These are phyloP conservation scores for Truncatella angustata DNA, from an alignment of 2,329 filamentous ascomycete genomes.

Conservation along the genomic window DNA sequence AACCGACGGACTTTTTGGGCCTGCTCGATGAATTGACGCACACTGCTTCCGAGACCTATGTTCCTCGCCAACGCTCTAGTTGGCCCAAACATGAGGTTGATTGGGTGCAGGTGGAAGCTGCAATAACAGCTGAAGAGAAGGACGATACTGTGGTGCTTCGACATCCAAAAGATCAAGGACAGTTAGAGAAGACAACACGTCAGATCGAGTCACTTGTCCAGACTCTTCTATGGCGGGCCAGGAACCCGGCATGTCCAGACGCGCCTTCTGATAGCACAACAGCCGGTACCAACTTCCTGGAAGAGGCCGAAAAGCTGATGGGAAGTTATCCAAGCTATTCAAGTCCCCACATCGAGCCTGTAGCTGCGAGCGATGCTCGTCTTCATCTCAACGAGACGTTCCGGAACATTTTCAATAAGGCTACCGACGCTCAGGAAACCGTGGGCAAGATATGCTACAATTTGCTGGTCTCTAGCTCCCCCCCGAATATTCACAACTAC, in stretches of 20 bases:
- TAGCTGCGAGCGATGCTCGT: slow-evolving; percentile 14
- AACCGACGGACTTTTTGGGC: neutral
- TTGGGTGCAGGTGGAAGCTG: slow-evolving; percentile 25
- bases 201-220: slow-evolving; percentile 11
- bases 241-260: neutral
- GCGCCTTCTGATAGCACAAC: slow-evolving; percentile 8
- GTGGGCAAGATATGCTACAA: slow-evolving; percentile 61
- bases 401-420: slow-evolving; percentile 24
- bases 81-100: slow-evolving; percentile 22
- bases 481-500: slow-evolving; percentile 67
- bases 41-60: slow-evolving; percentile 17
- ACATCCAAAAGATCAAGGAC: slow-evolving; percentile 17
- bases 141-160: slow-evolving; percentile 14
- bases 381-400: slow-evolving; percentile 22
- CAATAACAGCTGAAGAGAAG: slow-evolving; percentile 22
- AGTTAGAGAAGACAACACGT: slow-evolving; percentile 10
- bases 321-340: slow-evolving; percentile 22
- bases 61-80: slow-evolving; percentile 13
- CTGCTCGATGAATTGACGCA: slow-evolving; percentile 21
- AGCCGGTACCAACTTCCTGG: slow-evolving; percentile 3
- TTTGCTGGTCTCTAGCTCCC: slow-evolving; percentile 58
- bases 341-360: slow-evolving; percentile 14
- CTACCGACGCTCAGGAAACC: slow-evolving; percentile 21
- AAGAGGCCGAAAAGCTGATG: slow-evolving; percentile 18
- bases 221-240: slow-evolving; percentile 3